phyloP scores from a whole-genome alignment of 208 protist genomes.

The Leishmania aethiopica region DNA sequence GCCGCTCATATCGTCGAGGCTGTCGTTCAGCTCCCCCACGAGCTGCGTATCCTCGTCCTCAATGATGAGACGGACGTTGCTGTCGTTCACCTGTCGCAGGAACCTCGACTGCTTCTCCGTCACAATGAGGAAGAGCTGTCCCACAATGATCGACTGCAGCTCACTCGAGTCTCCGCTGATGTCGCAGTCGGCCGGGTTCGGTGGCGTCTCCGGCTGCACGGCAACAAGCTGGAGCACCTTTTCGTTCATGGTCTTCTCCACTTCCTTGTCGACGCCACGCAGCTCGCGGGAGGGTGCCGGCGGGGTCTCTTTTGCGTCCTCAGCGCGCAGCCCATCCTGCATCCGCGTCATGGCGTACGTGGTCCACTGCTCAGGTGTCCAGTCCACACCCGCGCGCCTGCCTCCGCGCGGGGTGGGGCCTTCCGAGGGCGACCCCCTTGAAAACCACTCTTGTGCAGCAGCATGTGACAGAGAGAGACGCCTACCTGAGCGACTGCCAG shows the following conservation, averaged over 20 bases:
- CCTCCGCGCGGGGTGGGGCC: neutral
- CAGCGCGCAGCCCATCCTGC: constrained; percentile 19
- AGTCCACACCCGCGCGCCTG: neutral
- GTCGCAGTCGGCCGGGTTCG: constrained; percentile 78
- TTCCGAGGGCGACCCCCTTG: neutral
- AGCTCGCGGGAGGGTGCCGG: constrained; percentile 35
- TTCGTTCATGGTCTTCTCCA: constrained; percentile 67
- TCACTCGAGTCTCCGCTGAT: constrained; percentile 70
- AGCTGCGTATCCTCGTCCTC: constrained; percentile 35
- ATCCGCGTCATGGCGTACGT: constrained; percentile 28
- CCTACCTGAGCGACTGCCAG: neutral
- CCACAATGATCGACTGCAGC: constrained; percentile 83
- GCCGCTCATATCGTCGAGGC: constrained; percentile 16
- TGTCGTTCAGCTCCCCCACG: constrained; percentile 8
- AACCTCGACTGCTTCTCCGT: constrained; percentile 72
- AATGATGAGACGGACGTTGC: constrained; percentile 77
- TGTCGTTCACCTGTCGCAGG: constrained; percentile 78
- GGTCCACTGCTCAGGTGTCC: constrained; percentile 27
- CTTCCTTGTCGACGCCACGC: constrained; percentile 60
- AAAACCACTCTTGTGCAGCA: neutral
- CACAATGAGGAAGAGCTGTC: constrained; percentile 78
- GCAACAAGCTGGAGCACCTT: constrained; percentile 73
- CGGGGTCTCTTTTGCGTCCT: neutral
- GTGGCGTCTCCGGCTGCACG: constrained; percentile 34
- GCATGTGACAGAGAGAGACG: neutral